A percentile compares a stretch with the other conserved stretches of the same genome.
Conservation (phyloP, 2,329 filamentous ascomycete genomes). For the Didymosphaeria variabile region DNA sequence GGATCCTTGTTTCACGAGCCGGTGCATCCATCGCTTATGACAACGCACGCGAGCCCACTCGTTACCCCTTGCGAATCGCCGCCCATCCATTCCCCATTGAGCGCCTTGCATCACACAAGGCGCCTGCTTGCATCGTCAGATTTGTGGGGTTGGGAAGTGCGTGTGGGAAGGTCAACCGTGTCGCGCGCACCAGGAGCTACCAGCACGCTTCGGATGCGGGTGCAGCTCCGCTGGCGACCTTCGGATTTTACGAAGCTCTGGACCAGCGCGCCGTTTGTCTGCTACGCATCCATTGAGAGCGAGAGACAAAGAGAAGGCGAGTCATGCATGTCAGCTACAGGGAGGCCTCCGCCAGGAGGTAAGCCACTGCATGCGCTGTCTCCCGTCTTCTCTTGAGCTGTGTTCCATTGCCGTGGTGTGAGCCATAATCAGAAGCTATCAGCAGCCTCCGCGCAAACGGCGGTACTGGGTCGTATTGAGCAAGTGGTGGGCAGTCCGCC, state of each 20-base stretch:
- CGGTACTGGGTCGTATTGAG: not conserved
- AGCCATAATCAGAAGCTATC: constrained; percentile 12
- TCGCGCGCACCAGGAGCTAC: not conserved
- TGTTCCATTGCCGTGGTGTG: constrained; percentile 2
- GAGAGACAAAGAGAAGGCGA: constrained; percentile 8
- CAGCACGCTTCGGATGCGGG: constrained; percentile 39
- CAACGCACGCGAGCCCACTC: constrained; percentile 43
- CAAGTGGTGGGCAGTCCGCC: not conserved
- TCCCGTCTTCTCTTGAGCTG: not conserved
- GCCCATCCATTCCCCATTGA: constrained; percentile 30
- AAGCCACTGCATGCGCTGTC: constrained; percentile 9
- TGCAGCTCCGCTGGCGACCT: constrained; percentile 11
- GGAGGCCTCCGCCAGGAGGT: not conserved
- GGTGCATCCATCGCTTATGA: constrained; percentile 27
- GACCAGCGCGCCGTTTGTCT: constrained; percentile 16
- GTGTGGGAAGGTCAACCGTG: constrained; percentile 25
- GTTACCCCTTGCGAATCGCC: constrained; percentile 27
- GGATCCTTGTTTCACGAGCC: constrained; percentile 37
- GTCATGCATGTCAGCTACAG: constrained; percentile 16
- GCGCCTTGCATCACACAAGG: constrained; percentile 31
- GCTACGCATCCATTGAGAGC: constrained; percentile 11
- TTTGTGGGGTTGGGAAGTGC: constrained; percentile 37
- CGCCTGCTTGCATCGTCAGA: constrained; percentile 44
- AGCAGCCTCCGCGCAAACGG: not conserved
- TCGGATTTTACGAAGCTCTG: not conserved